Percentiles rank a stretch among this genome's conserved stretches.
Evolutionary conservation across 768 basidiomycete species (phyloP).

Genomic region (Ramaria sp.): DNA sequence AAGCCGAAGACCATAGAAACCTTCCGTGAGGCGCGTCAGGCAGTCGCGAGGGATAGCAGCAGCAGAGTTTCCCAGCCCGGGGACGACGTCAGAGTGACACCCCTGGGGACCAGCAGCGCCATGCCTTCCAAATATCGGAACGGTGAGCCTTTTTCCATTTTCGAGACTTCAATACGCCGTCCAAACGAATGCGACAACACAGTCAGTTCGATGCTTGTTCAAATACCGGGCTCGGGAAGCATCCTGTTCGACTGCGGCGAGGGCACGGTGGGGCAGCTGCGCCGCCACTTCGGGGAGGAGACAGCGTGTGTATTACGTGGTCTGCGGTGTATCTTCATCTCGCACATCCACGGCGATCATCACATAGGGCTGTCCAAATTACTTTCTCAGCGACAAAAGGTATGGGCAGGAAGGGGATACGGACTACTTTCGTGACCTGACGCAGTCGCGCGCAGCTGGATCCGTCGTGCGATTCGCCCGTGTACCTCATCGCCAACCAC

Average conservation of each 20-base stretch:
- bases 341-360: slow-evolving; percentile 90
- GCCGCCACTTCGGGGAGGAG: slow-evolving; percentile 59
- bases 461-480: slow-evolving; percentile 46
- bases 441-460: slow-evolving; percentile 36
- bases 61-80: slow-evolving; percentile 26
- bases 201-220: slow-evolving; percentile 72
- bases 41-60: slow-evolving; percentile 28
- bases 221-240: slow-evolving; percentile 60
- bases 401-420: slow-evolving; percentile 24
- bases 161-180: background rate
- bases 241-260: slow-evolving; percentile 87
- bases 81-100: slow-evolving; percentile 55
- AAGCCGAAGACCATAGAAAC: background rate
- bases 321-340: slow-evolving; percentile 73
- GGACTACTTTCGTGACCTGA: background rate
- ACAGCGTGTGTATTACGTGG: slow-evolving; percentile 41
- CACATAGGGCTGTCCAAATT: slow-evolving; percentile 75
- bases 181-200: slow-evolving; percentile 1
- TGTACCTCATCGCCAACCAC: slow-evolving; percentile 61
- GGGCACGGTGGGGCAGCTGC: slow-evolving; percentile 86
- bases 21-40: slow-evolving; percentile 16
- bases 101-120: slow-evolving; percentile 85
- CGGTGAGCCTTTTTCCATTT: slow-evolving; percentile 37
- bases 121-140: slow-evolving; percentile 82
- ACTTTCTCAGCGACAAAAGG: slow-evolving; percentile 58